Base-by-base conservation (phyloP, 345 rosid genomes). In the Hypericum perforatum region DNA sequence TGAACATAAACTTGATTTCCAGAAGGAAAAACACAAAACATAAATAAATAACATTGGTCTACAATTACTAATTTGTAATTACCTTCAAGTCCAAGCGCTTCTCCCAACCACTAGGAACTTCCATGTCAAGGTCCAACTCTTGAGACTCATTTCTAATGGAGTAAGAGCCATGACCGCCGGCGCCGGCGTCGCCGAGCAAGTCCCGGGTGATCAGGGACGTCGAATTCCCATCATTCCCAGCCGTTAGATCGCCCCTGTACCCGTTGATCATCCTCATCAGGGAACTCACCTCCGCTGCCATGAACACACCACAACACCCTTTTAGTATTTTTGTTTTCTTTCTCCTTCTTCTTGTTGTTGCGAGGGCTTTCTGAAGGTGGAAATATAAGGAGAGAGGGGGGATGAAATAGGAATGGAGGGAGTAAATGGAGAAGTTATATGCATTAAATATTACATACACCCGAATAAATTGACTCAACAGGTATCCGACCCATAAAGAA, bases 41-140 rank as follows among this genome's bases (percentile, higher is more conserved):
- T 14, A 37, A 11, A 16, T 15, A 37, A 11, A 45, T 49, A n/a
- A n/a, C n/a, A 6, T 43, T 44, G n/a, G n/a, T n/a, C n/a, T n/a
- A n/a, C n/a, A 56, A 11, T 55, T 54, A 32, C 70, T 66, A 14
- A 82, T 82, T 38, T 14, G 37, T 16, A 10, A 12, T 16, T 49
- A 92, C 98, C 91, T 80, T 82, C 64, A 92, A 74, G 41, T 92
- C 97, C 37, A 92, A 84, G 8, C 91, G 86, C 68, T 92, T 92
- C 56, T 92, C 98, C 78, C 78, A 92, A 41, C 98, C 96, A 11
- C 46, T 42, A 10, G 98, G 98, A 12, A 85, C 98, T 62, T 84
- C 83, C 48, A 84, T 70, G 41, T 92, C 97, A n/a, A 92, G 86
- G 79, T 92, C 95, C 57, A 85, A 79, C 63, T 92, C 97, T 9